Evolutionary conservation across 257 asterid genomes (phyloP).

Genomic region (Nemophila menziesii): DNA sequence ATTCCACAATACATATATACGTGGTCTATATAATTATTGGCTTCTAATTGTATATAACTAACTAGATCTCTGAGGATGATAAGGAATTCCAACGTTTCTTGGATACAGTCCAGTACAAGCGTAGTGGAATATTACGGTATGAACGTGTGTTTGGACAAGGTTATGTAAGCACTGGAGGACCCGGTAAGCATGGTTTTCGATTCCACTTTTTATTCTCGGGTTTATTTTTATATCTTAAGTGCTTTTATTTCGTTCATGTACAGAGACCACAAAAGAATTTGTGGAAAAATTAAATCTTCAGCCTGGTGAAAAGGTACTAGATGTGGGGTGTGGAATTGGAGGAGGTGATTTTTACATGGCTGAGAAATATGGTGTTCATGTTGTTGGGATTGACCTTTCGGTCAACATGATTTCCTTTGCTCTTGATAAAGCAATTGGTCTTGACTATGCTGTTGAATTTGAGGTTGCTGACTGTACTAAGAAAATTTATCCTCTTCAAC

Average conservation of each 20-base stretch:
- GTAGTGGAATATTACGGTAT: conserved; percentile 76
- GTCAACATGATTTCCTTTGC: conserved; percentile 95
- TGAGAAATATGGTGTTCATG: conserved; percentile 75
- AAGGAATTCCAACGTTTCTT: conserved; percentile 77
- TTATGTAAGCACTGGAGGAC: conserved; percentile 95
- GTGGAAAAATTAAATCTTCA: conserved; percentile 64
- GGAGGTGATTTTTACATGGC: conserved; percentile 99
- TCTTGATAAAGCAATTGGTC: conserved; percentile 81
- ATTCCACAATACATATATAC: no score
- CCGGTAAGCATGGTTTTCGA: conserved; percentile 33
- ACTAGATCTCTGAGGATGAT: conserved; percentile 43
- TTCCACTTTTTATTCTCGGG: not conserved
- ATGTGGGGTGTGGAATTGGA: conserved; percentile 98
- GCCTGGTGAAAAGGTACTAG: conserved; percentile 87
- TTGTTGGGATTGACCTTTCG: conserved; percentile 87
- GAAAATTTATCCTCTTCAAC: conserved; percentile 72
- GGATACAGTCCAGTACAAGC: conserved; percentile 85
- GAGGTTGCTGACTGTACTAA: conserved; percentile 98
- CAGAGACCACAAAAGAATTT: conserved; percentile 91
- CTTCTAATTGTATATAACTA: no score
- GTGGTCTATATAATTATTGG: no score
- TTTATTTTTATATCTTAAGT: conserved; percentile 4
- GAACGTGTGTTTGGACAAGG: conserved; percentile 95
- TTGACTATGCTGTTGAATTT: conserved; percentile 76
- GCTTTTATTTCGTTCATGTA: conserved; percentile 13